These are phyloP conservation scores for Neurospora cerealis DNA, from an alignment of 495 filamentous ascomycete genomes.

Conservation along the genomic window DNA sequence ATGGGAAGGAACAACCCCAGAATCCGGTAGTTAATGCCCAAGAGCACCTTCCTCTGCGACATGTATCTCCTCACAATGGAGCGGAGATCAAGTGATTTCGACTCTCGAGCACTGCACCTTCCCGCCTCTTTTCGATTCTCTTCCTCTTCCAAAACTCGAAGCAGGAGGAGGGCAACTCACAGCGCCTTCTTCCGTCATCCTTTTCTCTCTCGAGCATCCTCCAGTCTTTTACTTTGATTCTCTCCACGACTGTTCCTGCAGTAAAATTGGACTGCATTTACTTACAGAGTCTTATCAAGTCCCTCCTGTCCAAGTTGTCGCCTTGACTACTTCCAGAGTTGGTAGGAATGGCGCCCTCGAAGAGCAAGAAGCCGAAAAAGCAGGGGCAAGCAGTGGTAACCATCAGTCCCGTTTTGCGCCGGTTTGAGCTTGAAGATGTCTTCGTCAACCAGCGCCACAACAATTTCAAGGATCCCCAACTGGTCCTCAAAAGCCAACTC, in stretches of 20 bases:
- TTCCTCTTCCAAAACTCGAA: neutral
- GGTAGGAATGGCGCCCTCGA: slow-evolving; percentile 2
- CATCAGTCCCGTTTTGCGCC: neutral
- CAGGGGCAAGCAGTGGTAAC: slow-evolving; percentile 1
- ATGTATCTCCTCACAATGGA: neutral
- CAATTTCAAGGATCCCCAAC: slow-evolving; percentile 17
- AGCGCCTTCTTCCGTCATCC: neutral
- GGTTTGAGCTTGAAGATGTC: slow-evolving; percentile 15
- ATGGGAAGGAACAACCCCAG: neutral
- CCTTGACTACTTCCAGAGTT: neutral
- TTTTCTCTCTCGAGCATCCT: neutral
- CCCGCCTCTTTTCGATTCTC: neutral
- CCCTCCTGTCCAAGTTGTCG: neutral
- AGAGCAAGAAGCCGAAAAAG: neutral
- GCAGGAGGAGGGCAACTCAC: neutral
- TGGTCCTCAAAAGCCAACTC: slow-evolving; percentile 19
- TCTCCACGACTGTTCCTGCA: neutral
- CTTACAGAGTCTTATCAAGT: neutral
- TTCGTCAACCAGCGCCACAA: slow-evolving; percentile 11
- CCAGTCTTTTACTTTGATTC: neutral
- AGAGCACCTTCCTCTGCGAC: neutral
- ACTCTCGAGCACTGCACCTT: neutral
- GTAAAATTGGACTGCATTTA: neutral
- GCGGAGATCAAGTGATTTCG: neutral
- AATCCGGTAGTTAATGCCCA: neutral